phyloP scores from a whole-genome alignment of 371 early-diverging fungal species.

The Mortierella polycephala region DNA sequence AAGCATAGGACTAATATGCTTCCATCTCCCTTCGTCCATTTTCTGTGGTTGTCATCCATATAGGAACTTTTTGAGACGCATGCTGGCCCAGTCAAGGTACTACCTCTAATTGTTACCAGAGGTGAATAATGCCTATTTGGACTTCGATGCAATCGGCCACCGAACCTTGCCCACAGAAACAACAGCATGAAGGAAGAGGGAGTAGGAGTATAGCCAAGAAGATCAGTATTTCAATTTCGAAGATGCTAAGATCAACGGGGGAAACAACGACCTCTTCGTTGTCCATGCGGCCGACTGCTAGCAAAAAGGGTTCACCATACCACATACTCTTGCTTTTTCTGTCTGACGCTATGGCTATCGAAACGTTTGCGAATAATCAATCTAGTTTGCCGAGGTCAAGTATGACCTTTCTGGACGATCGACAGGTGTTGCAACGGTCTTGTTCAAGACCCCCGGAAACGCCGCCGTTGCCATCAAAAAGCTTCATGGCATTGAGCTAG shows the following conservation, averaged over 20 bases:
- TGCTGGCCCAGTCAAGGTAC: conserved; percentile 54
- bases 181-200: too few species aligned
- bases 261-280: too few species aligned
- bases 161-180: too few species aligned
- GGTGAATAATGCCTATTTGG: too few species aligned
- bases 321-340: too few species aligned
- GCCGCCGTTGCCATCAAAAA: conserved; percentile 65
- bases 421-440: conserved; percentile 71
- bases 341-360: too few species aligned
- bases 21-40: neutral
- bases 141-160: too few species aligned
- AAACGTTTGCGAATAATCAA: neutral
- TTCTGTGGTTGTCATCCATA: neutral
- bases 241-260: too few species aligned
- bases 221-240: too few species aligned
- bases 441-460: conserved; percentile 61
- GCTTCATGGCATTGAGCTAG: conserved; percentile 69
- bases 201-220: too few species aligned
- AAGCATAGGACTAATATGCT: neutral
- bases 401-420: conserved; percentile 70
- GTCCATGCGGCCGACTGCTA: too few species aligned
- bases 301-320: too few species aligned
- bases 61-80: conserved; percentile 50
- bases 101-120: neutral
- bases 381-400: conserved; percentile 54